Base-by-base conservation (phyloP, 371 early-diverging fungal species). In the Massospora cicadina region DNA sequence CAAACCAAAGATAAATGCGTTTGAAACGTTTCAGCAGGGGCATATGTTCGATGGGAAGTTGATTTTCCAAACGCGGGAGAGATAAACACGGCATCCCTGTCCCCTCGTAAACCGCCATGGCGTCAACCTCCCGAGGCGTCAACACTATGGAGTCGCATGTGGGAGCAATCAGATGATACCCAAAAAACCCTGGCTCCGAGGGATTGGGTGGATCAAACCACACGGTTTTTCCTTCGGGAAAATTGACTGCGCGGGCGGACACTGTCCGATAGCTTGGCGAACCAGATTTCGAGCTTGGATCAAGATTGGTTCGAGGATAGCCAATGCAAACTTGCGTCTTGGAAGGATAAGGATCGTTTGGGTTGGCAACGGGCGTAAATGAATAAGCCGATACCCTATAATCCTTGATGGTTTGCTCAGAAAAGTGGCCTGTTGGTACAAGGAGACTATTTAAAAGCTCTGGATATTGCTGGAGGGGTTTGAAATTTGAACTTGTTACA, bases 1-100 rank as follows among this genome's bases (percentile, higher is more conserved):
- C 82, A n/a, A 86, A 65, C 87, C 87, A 86, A 24, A 86, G 32
- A 60, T 86, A 85, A 1, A 86, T 71, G 27, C 74, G 73, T 24
- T 75, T 74, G 63, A 85, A 86, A 10, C 82, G 75, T 53, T 84
- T 82, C 26, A 86, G 65, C 13, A 81, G 70, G 7, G 80, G 81
- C 60, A 85, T 69, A n/a, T 76, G 68, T 21, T 82, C 75, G 60
- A 82, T 71, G 17, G 83, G 83, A 12, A 86, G 71, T 66, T 85
- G 86, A 63, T 81, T 80, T 17, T 76, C 66, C 10, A 67, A 24
- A 0, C 70, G 69, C 7, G 86, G 86, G 27, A 86, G 71, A 2
- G 81, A 75, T 26, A 84, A 65, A 24, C 80, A 70, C 0, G 85
- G 80, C 21, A 86, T 72, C 0, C 80, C 81, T 0, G 87, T 86